phyloP scores from a whole-genome alignment of 495 filamentous ascomycete genomes.

The Lophium mytilinum region DNA sequence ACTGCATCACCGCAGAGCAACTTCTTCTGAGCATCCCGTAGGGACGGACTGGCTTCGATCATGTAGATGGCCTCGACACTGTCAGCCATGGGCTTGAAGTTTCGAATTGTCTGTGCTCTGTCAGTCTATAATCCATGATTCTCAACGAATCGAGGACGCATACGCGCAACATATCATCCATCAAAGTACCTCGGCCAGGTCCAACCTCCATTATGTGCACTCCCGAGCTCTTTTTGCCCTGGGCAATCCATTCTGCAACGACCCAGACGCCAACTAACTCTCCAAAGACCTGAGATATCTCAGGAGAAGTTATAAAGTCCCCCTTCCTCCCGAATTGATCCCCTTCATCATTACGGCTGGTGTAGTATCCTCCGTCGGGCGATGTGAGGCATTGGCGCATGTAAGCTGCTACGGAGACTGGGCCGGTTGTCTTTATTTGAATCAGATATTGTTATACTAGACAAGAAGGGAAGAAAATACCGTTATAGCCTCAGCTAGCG shows the following conservation, averaged over 20 bases:
- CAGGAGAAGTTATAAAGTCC: slow-evolving; percentile 93
- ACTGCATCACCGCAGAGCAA: slow-evolving; percentile 71
- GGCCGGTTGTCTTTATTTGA: slow-evolving; percentile 60
- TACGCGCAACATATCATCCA: slow-evolving; percentile 93
- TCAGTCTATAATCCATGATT: not conserved
- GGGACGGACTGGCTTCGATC: slow-evolving; percentile 74
- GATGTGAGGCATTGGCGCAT: slow-evolving; percentile 98
- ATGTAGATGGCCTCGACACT: slow-evolving; percentile 81
- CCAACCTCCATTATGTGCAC: slow-evolving; percentile 89
- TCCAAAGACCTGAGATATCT: slow-evolving; percentile 95
- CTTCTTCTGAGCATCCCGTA: slow-evolving; percentile 67
- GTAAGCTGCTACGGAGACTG: slow-evolving; percentile 82
- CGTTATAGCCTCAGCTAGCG: slow-evolving; percentile 72
- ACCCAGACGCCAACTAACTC: slow-evolving; percentile 92
- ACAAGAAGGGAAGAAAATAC: slow-evolving; percentile 37
- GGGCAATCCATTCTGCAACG: slow-evolving; percentile 89
- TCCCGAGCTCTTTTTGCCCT: slow-evolving; percentile 60
- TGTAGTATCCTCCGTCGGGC: slow-evolving; percentile 91
- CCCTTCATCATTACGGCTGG: slow-evolving; percentile 51
- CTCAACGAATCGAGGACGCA: slow-evolving; percentile 20
- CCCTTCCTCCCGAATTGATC: slow-evolving; percentile 87
- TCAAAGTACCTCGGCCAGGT: slow-evolving; percentile 88
- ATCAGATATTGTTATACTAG: not conserved
- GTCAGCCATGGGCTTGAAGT: slow-evolving; percentile 67
- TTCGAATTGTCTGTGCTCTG: slow-evolving; percentile 60